Conservation (phyloP, 495 filamentous ascomycete species). For the Podospora comata region DNA sequence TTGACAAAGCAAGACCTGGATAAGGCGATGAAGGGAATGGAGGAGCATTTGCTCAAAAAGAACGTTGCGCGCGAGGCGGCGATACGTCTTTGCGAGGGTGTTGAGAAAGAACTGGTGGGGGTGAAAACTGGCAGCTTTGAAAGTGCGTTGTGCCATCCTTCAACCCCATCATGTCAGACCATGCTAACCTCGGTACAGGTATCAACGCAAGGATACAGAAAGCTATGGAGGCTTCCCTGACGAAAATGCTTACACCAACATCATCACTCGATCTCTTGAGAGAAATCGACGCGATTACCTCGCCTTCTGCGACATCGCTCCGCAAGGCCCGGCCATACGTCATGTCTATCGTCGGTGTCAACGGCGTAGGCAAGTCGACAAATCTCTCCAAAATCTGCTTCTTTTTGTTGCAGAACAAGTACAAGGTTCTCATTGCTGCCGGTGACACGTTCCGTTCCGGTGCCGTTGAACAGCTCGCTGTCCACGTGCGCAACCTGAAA, state of each 20-base stretch:
- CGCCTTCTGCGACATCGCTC: slow-evolving; percentile 54
- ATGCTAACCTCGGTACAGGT: slow-evolving; percentile 35
- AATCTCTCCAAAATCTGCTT: slow-evolving; percentile 96
- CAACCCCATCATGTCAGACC: background rate
- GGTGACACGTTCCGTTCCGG: slow-evolving; percentile 97
- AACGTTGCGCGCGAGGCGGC: slow-evolving; percentile 96
- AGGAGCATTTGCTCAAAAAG: slow-evolving; percentile 90
- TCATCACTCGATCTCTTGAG: slow-evolving; percentile 90
- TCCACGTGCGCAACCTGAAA: slow-evolving; percentile 86
- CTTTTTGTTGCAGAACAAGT: slow-evolving; percentile 94
- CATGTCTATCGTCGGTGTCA: slow-evolving; percentile 96
- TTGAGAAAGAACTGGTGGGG: slow-evolving; percentile 82
- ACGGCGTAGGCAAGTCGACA: slow-evolving; percentile 96
- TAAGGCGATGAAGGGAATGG: slow-evolving; percentile 92
- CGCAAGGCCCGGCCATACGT: slow-evolving; percentile 77
- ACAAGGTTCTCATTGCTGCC: slow-evolving; percentile 90
- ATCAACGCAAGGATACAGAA: slow-evolving; percentile 76
- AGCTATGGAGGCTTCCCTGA: slow-evolving; percentile 85
- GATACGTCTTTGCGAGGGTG: slow-evolving; percentile 83
- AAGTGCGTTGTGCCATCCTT: slow-evolving; percentile 47
- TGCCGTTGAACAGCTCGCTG: slow-evolving; percentile 92
- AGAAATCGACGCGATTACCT: slow-evolving; percentile 78
- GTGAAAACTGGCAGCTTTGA: slow-evolving; percentile 92
- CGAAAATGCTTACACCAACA: slow-evolving; percentile 92
- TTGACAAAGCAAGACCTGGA: slow-evolving; percentile 82